Percentiles rank a stretch among this genome's conserved stretches.
phyloP scores from a whole-genome alignment of 345 rosid genomes.

The Murraya paniculata region DNA sequence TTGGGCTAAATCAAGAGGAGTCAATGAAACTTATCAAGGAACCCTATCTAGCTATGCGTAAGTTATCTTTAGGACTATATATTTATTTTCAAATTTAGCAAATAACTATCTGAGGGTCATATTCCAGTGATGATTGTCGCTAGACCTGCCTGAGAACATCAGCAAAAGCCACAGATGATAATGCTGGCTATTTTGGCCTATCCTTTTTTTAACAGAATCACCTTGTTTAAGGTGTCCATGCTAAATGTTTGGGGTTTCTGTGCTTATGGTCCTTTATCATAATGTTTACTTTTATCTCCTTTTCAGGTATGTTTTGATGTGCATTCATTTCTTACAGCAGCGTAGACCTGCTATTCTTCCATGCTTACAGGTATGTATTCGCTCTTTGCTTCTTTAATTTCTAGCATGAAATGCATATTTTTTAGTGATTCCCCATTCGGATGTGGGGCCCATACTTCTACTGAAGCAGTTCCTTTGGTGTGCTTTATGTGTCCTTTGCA shows the following conservation, averaged over 20 bases:
- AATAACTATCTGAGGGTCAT: background rate
- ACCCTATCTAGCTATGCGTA: constrained; percentile 98
- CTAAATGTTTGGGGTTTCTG: background rate
- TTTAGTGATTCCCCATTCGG: background rate
- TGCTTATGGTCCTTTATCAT: background rate
- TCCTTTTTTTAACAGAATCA: background rate
- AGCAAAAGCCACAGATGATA: background rate
- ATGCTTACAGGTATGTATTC: constrained; percentile 72
- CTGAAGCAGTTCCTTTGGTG: background rate
- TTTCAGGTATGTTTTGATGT: constrained; percentile 94
- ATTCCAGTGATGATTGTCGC: constrained; percentile 6
- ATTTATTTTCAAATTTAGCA: constrained; percentile 10
- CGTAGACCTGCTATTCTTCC: constrained; percentile 95
- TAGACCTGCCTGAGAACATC: background rate
- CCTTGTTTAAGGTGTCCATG: background rate
- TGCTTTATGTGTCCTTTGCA: background rate
- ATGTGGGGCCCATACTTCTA: background rate
- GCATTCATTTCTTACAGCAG: constrained; percentile 90
- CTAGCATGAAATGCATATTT: background rate
- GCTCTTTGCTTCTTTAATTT: constrained; percentile 4
- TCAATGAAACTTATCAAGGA: constrained; percentile 94
- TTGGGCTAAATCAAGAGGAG: constrained; percentile 97
- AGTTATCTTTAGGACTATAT: constrained; percentile 33
- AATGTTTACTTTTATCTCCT: background rate
- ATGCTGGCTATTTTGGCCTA: background rate